These are phyloP conservation scores for Geotrichum candidum DNA, from an alignment of 1,139 yeast genomes.

Conservation along the genomic window DNA sequence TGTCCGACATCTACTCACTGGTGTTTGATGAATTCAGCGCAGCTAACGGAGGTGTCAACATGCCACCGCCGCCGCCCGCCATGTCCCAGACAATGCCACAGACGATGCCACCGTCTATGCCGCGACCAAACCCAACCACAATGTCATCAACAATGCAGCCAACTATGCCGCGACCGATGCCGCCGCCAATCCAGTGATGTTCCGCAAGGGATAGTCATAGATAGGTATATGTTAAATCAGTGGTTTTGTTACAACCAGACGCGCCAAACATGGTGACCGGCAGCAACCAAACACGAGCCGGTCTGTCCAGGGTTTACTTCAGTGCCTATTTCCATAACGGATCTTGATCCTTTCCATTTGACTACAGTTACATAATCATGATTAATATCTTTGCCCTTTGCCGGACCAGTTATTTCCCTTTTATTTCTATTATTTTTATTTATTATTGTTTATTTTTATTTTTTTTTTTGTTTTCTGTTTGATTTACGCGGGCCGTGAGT, in stretches of 20 bases:
- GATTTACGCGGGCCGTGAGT: background rate
- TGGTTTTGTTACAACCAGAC: no score
- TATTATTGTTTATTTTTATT: no score
- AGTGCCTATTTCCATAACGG: no score
- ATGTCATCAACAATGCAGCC: background rate
- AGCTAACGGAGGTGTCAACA: background rate
- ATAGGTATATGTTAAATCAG: background rate
- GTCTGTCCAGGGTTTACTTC: no score
- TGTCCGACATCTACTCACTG: constrained; percentile 31
- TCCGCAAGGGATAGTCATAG: no score
- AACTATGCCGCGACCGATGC: background rate
- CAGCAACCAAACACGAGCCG: no score
- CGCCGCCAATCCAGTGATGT: background rate
- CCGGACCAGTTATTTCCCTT: background rate
- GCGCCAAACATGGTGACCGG: no score
- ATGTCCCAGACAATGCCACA: background rate
- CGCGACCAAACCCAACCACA: background rate
- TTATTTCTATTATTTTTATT: no score
- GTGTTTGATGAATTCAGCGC: constrained; percentile 23
- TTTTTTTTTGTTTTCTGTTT: no score
- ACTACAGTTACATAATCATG: no score
- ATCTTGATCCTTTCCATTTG: no score
- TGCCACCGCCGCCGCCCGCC: background rate
- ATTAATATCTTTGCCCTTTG: no score
- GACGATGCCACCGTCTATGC: background rate